These are phyloP conservation scores for Simplicillium aogashimaense DNA, from an alignment of 2,329 filamentous ascomycete genomes.

Conservation along the genomic window DNA sequence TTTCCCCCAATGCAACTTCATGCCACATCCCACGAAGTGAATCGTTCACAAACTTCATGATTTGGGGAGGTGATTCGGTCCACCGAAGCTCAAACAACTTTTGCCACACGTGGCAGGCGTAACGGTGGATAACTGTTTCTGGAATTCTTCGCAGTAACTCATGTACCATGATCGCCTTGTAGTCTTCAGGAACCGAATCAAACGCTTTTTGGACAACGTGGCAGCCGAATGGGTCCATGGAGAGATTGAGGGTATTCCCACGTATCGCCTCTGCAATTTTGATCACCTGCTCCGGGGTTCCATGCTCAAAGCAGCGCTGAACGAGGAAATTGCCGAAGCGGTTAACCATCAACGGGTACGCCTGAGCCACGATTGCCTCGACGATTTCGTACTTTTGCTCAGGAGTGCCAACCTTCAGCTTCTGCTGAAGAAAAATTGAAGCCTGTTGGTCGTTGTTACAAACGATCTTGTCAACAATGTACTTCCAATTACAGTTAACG, in stretches of 20 bases:
- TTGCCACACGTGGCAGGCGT: conserved; percentile 99
- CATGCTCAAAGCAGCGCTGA: conserved; percentile 97
- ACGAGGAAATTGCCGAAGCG: conserved; percentile 98
- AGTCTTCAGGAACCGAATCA: conserved; percentile 92
- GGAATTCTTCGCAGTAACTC: conserved; percentile 91
- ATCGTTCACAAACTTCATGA: conserved; percentile 98
- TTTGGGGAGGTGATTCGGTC: conserved; percentile 88
- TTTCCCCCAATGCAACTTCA: conserved; percentile 93
- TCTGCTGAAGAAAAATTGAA: conserved; percentile 97
- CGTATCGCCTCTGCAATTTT: conserved; percentile 91
- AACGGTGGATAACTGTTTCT: conserved; percentile 95
- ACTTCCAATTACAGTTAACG: conserved; percentile 98
- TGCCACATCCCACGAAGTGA: conserved; percentile 96
- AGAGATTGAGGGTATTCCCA: conserved; percentile 85
- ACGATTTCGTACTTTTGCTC: conserved; percentile 98
- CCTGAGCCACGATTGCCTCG: conserved; percentile 88
- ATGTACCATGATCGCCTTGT: conserved; percentile 98
- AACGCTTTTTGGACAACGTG: conserved; percentile 99
- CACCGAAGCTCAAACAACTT: conserved; percentile 97
- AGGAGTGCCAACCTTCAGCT: conserved; percentile 89
- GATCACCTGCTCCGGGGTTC: conserved; percentile 86
- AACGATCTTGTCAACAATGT: conserved; percentile 98
- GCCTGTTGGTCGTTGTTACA: conserved; percentile 99
- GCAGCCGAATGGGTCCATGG: conserved; percentile 97
- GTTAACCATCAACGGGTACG: conserved; percentile 94